Evolutionary conservation across 2,329 filamentous ascomycete species (phyloP).

Genomic region (Metarhizium guizhouense): DNA sequence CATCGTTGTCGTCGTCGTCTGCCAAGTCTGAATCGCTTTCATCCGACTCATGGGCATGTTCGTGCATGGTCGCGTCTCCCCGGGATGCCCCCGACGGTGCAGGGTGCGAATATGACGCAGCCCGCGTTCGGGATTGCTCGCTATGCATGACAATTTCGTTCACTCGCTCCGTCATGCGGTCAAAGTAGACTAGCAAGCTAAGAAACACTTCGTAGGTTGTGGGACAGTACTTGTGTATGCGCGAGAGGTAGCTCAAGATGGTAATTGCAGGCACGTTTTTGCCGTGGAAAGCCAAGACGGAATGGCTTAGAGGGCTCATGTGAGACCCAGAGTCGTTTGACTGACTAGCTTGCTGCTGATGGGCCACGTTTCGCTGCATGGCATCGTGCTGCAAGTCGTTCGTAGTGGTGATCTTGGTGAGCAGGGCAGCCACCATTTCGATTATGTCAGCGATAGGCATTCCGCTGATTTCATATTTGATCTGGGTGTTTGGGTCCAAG

Average conservation of each 20-base stretch:
- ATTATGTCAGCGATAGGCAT: conserved; percentile 98
- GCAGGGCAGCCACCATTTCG: conserved; percentile 93
- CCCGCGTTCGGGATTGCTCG: conserved; percentile 39
- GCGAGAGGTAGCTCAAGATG: conserved; percentile 87
- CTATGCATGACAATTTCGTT: conserved; percentile 70
- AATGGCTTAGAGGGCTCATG: conserved; percentile 49
- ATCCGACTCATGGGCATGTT: conserved; percentile 22
- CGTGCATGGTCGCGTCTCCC: conserved; percentile 22
- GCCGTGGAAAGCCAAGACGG: conserved; percentile 89
- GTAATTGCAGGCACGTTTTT: conserved; percentile 98
- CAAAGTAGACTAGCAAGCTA: conserved; percentile 92
- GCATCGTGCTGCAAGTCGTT: conserved; percentile 94
- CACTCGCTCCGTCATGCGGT: conserved; percentile 95
- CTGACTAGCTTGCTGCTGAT: conserved; percentile 45
- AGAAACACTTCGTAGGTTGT: conserved; percentile 98
- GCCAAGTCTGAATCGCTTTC: conserved; percentile 43
- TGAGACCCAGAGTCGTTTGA: conserved; percentile 46
- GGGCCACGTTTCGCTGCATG: conserved; percentile 61
- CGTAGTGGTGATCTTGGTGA: conserved; percentile 95
- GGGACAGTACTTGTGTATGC: conserved; percentile 98
- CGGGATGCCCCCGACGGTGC: conserved; percentile 6
- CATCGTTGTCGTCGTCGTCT: conserved; percentile 33
- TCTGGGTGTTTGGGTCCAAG: conserved; percentile 39
- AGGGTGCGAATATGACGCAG: conserved; percentile 6
- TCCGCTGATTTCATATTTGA: conserved; percentile 86